Evolutionary conservation across 108 stramenopile species (phyloP), one percentile per base, ranked within the genome.

Genomic region (Conticribra weissflogii): DNA sequence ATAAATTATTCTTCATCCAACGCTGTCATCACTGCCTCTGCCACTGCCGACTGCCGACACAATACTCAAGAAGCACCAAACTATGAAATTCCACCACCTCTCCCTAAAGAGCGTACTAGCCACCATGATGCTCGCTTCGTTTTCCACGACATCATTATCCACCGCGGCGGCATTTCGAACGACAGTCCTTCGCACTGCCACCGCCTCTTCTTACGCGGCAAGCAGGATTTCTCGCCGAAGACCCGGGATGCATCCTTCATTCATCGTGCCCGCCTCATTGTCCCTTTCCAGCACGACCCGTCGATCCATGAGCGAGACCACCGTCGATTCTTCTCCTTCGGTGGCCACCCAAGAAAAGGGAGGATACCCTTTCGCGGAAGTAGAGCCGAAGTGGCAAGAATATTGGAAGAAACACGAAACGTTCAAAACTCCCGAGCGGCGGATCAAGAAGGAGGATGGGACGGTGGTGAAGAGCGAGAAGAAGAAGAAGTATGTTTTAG

Each of bases 401-500:
- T 93, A 81, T 56, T 96, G 96, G 96, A 76, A 83, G 59, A 85
- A 93, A 60, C 72, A 94, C 51, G 29, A 86, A 1, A 96, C 96
- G 2, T 96, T 96, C 59, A 67, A 71, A 52, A 94, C 93, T 25
- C 95, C 95, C 21, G 69, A 78, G 53, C 81, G 92, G 25, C 63
- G 76, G 2, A 46, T 45, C 22, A 27, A 44, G 2, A 41, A 47
- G 0, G 44, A 60, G 21, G 74, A 79, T 49, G 78, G 68, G 36
- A 66, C 29, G 2, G 49, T 79, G 0, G 41, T 49, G 54, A 79
- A 87, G 63, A 76, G 70, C 32, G 63, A 59, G 45, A 91, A 83
- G 47, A 86, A 86, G 32, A 96, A 96, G 76, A 96, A 96, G 70
- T 99, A 97, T 72, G 89, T 97, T 21, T 81, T 99, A 68, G 97